Base-by-base conservation (phyloP, 495 filamentous ascomycete genomes). In the Talaromyces borbonicus region DNA sequence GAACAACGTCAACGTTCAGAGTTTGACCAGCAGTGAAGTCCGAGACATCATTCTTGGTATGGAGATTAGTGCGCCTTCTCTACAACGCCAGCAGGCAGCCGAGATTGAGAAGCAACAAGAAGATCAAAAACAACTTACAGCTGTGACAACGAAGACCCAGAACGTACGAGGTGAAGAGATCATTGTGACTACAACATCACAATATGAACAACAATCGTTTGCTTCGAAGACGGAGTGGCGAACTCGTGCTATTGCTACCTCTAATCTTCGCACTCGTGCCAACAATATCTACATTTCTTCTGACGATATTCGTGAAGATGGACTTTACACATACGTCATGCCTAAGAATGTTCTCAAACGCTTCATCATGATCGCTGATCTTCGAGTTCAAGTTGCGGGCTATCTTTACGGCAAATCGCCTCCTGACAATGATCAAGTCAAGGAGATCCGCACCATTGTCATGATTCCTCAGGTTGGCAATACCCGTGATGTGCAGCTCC, bases 221-320 rank as follows among this genome's bases (percentile, higher is more conserved):
- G 89, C 90, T 11, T 96, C 90, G 16, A 97, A 97, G 77, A 97
- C 93, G 0, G 93, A 99, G 61, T 99, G 93, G 93, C 84, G 93
- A 16, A 97, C 92, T 20, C 71, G 93, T 46, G 93, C 93, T 19
- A 95, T 99, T 52, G 93, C 93, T 27, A 93, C 92, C 1, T 92
- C 87, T 22, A 99, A 99, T 60, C 75, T 99, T 24, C 85, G 93
- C 27, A 96, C 93, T 43, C 73, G 92, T 46, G 78, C 92, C 42
- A 97, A 96, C 74, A 95, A 99, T 65, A 95, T 97, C 63, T 99
- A 96, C 63, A 92, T 99, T 50, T 95, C 90, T 1, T 93, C 89
- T 1, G 85, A 90, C 49, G 92, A 96, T 54, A 83, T 90, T 56
- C 79, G 78, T 25, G 83, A 88, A 53, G 82, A 83, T 44, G 84